Conservation (phyloP, 257 asterid species). For the Salvia miltiorrhiza region DNA sequence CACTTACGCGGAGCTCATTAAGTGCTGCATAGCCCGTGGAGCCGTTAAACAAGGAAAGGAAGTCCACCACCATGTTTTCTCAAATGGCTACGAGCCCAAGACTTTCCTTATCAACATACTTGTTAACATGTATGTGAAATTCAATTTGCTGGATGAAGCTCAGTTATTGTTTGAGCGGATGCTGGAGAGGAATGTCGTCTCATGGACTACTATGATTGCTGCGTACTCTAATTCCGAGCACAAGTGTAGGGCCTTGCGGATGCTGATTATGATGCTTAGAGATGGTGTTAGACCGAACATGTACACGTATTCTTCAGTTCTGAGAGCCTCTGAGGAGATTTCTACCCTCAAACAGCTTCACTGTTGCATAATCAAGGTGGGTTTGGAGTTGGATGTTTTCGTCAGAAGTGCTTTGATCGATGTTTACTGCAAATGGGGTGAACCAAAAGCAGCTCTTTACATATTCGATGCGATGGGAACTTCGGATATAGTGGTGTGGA, state of each 20-base stretch:
- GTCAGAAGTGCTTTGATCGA: constrained; percentile 88
- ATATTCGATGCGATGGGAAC: constrained; percentile 72
- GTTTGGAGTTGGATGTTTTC: constrained; percentile 80
- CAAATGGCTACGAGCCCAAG: constrained; percentile 73
- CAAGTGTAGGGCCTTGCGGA: constrained; percentile 50
- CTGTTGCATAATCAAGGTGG: constrained; percentile 64
- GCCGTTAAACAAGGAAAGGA: constrained; percentile 57
- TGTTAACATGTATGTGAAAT: constrained; percentile 76
- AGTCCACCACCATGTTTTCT: constrained; percentile 64
- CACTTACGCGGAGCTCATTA: constrained; percentile 72
- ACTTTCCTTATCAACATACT: constrained; percentile 65
- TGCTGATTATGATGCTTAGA: constrained; percentile 70
- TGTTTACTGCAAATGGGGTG: constrained; percentile 65
- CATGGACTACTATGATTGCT: constrained; percentile 83
- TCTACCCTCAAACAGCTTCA: constrained; percentile 55
- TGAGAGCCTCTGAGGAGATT: constrained; percentile 66
- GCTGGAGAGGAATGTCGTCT: constrained; percentile 60
- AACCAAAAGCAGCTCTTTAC: constrained; percentile 34
- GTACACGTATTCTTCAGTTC: constrained; percentile 86
- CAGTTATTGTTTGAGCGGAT: constrained; percentile 59
- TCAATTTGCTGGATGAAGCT: constrained; percentile 64
- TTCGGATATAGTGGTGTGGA: constrained; percentile 77
- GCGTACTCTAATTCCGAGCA: constrained; percentile 46
- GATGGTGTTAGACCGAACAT: constrained; percentile 78
- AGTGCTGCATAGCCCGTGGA: constrained; percentile 66